Percentiles rank a stretch among this genome's conserved stretches.
Conservation (phyloP, 208 protist genomes). For the Acanthamoeba rhysodes region DNA sequence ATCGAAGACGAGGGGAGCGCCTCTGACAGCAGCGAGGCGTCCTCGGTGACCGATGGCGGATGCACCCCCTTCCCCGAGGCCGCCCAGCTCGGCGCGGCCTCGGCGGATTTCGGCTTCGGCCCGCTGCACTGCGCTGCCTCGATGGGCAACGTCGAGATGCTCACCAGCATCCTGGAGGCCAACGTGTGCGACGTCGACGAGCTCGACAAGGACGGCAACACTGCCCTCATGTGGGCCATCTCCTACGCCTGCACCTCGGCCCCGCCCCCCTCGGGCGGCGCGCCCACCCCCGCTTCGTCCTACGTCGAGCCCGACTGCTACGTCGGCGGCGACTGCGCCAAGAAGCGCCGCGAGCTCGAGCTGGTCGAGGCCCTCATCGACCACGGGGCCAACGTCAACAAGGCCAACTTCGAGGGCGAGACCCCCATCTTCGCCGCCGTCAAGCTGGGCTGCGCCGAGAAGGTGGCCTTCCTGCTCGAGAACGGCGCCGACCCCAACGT, state of each 20-base stretch:
- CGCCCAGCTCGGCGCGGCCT: neutral
- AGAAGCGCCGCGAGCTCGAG: neutral
- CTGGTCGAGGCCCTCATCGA: slow-evolving; percentile 66
- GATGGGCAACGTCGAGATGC: slow-evolving; percentile 41
- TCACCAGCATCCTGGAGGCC: neutral
- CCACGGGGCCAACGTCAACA: slow-evolving; percentile 78
- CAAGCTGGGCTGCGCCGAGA: neutral
- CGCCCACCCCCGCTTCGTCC: neutral
- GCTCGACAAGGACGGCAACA: slow-evolving; percentile 70
- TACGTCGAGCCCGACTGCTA: neutral
- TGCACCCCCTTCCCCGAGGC: neutral
- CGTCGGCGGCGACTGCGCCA: neutral
- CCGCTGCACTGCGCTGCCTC: slow-evolving; percentile 67
- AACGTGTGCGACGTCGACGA: slow-evolving; percentile 20
- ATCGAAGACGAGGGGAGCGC: neutral
- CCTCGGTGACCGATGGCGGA: slow-evolving; percentile 3
- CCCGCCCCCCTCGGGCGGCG: neutral
- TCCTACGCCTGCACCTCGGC: neutral
- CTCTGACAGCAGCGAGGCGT: neutral
- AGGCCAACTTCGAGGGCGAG: slow-evolving; percentile 1
- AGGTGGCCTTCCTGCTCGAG: slow-evolving; percentile 42
- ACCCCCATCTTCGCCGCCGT: slow-evolving; percentile 73
- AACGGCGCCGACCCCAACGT: slow-evolving; percentile 72
- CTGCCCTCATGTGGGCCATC: slow-evolving; percentile 63
- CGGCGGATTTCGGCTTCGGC: neutral